Percentiles rank a stretch among this genome's conserved stretches.
Conservation (phyloP, 352 stramenopile genomes). For the Pythium periplocum region DNA sequence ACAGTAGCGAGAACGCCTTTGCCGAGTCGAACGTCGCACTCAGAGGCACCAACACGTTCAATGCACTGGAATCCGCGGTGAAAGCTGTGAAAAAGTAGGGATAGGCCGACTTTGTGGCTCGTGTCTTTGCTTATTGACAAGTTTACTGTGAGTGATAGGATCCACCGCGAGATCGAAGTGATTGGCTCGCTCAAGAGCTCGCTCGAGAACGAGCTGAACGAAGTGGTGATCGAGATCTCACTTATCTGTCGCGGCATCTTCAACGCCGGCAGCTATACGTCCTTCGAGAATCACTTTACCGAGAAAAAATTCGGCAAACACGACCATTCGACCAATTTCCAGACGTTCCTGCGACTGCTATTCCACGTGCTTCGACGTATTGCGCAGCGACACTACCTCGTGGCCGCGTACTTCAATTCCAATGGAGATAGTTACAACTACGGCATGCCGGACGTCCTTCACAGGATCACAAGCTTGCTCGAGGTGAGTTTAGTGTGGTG, state of each 20-base stretch:
- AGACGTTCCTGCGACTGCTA: slow-evolving; percentile 60
- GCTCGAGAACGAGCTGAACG: slow-evolving; percentile 57
- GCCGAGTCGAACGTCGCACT: slow-evolving; percentile 9
- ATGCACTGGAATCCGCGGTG: slow-evolving; percentile 46
- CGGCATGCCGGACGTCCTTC: slow-evolving; percentile 58
- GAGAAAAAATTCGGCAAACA: slow-evolving; percentile 67
- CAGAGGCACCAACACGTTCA: slow-evolving; percentile 7
- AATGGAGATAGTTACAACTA: slow-evolving; percentile 65
- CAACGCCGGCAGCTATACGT: slow-evolving; percentile 71
- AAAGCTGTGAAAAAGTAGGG: slow-evolving; percentile 60
- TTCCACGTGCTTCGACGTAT: slow-evolving; percentile 63
- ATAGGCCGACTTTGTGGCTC: no score
- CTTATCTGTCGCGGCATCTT: slow-evolving; percentile 69
- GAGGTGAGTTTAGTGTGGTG: slow-evolving; percentile 27
- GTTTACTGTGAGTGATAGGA: slow-evolving; percentile 16
- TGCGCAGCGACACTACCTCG: slow-evolving; percentile 61
- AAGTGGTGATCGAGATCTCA: slow-evolving; percentile 55
- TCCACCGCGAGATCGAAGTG: slow-evolving; percentile 71
- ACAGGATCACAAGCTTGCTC: slow-evolving; percentile 52
- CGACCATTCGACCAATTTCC: slow-evolving; percentile 59
- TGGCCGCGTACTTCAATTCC: slow-evolving; percentile 54
- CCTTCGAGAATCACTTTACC: slow-evolving; percentile 69
- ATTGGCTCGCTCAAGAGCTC: slow-evolving; percentile 70
- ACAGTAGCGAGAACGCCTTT: slow-evolving; percentile 18
- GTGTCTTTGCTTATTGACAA: no score